Percentiles rank a stretch among this genome's conserved stretches.
phyloP scores from a whole-genome alignment of 176 grass and related monocot species.

The Oryza glaberrima region DNA sequence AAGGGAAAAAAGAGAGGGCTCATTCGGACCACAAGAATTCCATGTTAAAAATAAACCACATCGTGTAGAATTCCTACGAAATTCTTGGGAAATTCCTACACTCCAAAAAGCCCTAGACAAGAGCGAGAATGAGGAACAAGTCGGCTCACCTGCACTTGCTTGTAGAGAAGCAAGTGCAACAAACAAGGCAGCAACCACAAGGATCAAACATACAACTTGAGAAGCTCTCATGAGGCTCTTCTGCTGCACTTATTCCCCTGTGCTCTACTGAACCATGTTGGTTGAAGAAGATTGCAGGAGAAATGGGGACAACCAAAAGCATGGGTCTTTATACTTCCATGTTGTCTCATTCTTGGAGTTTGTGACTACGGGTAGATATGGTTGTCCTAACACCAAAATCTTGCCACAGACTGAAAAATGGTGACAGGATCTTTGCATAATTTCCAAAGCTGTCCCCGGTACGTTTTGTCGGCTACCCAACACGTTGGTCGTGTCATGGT shows the following conservation, averaged over 20 bases:
- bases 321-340: background rate
- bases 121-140: background rate
- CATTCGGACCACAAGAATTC: background rate
- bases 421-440: slow-evolving; percentile 38
- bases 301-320: background rate
- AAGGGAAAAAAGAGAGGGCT: background rate
- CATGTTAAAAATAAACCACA: too few species aligned
- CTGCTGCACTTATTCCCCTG: background rate
- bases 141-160: slow-evolving; percentile 47
- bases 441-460: slow-evolving; percentile 35
- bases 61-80: background rate
- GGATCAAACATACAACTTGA: background rate
- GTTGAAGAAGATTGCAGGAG: background rate
- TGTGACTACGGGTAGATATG: background rate
- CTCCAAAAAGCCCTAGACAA: background rate
- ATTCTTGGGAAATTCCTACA: background rate
- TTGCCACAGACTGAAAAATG: background rate
- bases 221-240: slow-evolving; percentile 15
- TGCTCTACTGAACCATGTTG: slow-evolving; percentile 1
- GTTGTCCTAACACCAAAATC: background rate
- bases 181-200: background rate
- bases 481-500: background rate
- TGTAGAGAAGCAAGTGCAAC: slow-evolving; percentile 22
- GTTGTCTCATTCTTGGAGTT: slow-evolving; percentile 18
- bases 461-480: slow-evolving; percentile 18